Evolutionary conservation across 257 asterid genomes (phyloP).

Genomic region (Ilex aquifolium): DNA sequence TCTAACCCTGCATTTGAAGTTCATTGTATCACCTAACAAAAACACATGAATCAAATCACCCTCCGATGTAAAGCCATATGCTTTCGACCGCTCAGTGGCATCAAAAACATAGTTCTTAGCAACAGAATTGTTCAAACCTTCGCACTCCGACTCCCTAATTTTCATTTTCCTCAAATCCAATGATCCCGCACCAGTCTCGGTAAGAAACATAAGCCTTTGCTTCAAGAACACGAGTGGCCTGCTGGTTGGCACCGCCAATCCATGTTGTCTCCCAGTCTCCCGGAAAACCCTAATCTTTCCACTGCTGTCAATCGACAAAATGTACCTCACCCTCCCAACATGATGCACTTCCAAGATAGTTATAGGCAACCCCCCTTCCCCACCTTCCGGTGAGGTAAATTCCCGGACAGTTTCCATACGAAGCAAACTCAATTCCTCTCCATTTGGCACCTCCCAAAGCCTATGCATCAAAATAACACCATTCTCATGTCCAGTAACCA

Average conservation of each 20-base stretch:
- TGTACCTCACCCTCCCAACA: constrained; percentile 71
- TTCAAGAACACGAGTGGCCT: constrained; percentile 75
- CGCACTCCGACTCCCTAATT: constrained; percentile 79
- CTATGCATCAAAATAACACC: constrained; percentile 68
- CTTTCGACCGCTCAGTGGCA: constrained; percentile 76
- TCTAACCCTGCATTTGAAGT: constrained; percentile 84
- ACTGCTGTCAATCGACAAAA: constrained; percentile 45
- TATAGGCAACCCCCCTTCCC: constrained; percentile 31
- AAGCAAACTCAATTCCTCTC: constrained; percentile 58
- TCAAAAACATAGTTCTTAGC: constrained; percentile 68
- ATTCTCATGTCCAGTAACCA: constrained; percentile 71
- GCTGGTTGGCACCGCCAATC: constrained; percentile 47
- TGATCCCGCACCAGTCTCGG: constrained; percentile 89
- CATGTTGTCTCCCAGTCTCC: constrained; percentile 65
- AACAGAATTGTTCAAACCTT: constrained; percentile 64
- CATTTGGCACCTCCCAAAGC: constrained; percentile 61
- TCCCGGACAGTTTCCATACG: constrained; percentile 44
- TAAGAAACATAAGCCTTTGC: constrained; percentile 87
- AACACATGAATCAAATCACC: constrained; percentile 76
- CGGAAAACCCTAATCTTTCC: constrained; percentile 61
- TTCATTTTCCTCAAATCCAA: constrained; percentile 92
- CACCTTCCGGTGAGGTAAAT: constrained; percentile 33
- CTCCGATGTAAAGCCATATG: constrained; percentile 66
- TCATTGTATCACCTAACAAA: constrained; percentile 75
- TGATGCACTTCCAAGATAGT: constrained; percentile 68